Evolutionary conservation across 352 stramenopile genomes (phyloP), one percentile per base, ranked within the genome.

Genomic region (Halophytophthora batemanensis): DNA sequence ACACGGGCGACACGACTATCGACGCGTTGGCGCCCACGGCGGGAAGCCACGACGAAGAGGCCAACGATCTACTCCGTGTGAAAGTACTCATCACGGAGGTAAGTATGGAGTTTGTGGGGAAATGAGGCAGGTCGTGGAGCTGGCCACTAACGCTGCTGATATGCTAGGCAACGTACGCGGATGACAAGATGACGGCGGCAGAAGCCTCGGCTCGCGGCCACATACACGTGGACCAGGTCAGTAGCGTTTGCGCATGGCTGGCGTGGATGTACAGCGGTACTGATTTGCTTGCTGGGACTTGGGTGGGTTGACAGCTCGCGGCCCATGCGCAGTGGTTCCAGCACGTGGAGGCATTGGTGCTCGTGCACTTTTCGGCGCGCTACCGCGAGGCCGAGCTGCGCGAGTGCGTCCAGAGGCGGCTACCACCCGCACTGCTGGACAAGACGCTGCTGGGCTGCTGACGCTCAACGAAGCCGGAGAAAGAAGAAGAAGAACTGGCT

Each of bases 21-120:
- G 69, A 87, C 6, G 60, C 81, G 22, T 92, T 92, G 43, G 68
- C 10, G 3, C 8, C 38, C 15, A 55, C 48, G 28, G 43, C 17
- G n/a, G 36, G 39, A 19, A 40, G 33, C n/a, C 25, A 31, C 31
- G 39, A 64, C 12, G 40, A 59, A 21, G 64, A 45, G 3, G 48
- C 29, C 33, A 56, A 56, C 25, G 81, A 94, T 29, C 67, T 94
- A 25, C 45, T 92, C 21, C 61, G 47, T 6, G 79, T 85, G 12
- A 79, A 80, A 40, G 66, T 88, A 11, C 70, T 94, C 21, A 76
- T 94, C 51, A 94, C 83, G 0, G 83, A 94, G 81, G 83, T 91
- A 47, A n/a, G 47, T 49, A 19, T 19, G 2, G 1, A 15, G 1
- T 3, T 38, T 17, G 18, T 22, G 10, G 19, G 33, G 12, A 17